phyloP scores from a whole-genome alignment of 352 stramenopile genomes.

The Phytophthora uliginosa region DNA sequence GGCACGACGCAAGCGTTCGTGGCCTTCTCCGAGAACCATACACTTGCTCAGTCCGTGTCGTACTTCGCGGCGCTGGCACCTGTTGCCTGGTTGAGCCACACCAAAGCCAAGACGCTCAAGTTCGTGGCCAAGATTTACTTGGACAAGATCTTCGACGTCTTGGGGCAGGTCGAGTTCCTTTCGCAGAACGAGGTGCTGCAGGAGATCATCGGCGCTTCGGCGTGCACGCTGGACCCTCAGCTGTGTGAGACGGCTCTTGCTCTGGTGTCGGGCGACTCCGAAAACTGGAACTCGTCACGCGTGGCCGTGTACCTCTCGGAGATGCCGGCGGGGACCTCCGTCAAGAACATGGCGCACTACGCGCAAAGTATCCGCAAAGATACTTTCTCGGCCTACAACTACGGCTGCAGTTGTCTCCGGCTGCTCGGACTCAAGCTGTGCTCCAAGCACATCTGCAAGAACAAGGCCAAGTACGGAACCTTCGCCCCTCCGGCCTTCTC shows the following conservation, averaged over 20 bases:
- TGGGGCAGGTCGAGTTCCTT: constrained; percentile 54
- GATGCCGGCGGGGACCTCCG: constrained; percentile 57
- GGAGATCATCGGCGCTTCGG: constrained; percentile 31
- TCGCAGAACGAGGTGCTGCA: constrained; percentile 44
- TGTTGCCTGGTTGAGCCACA: constrained; percentile 44
- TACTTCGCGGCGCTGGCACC: constrained; percentile 63
- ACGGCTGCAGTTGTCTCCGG: constrained; percentile 36
- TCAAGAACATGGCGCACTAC: constrained; percentile 67
- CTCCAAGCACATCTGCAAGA: constrained; percentile 43
- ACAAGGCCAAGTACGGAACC: constrained; percentile 57
- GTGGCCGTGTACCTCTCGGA: constrained; percentile 66
- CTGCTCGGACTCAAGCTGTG: constrained; percentile 48
- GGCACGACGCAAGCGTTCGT: constrained; percentile 64
- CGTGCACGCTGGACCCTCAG: constrained; percentile 44
- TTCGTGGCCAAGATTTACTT: constrained; percentile 43
- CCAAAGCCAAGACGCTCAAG: constrained; percentile 37
- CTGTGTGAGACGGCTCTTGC: constrained; percentile 47
- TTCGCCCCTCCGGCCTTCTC: constrained; percentile 52
- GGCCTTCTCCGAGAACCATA: constrained; percentile 61
- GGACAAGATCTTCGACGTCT: constrained; percentile 47
- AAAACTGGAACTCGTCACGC: constrained; percentile 54
- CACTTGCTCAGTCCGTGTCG: constrained; percentile 52
- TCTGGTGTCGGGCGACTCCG: constrained; percentile 41
- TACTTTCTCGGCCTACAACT: constrained; percentile 59
- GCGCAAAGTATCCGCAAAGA: constrained; percentile 56